Evolutionary conservation across 441 rosid species (phyloP).

Genomic region (Adansonia gregorii): DNA sequence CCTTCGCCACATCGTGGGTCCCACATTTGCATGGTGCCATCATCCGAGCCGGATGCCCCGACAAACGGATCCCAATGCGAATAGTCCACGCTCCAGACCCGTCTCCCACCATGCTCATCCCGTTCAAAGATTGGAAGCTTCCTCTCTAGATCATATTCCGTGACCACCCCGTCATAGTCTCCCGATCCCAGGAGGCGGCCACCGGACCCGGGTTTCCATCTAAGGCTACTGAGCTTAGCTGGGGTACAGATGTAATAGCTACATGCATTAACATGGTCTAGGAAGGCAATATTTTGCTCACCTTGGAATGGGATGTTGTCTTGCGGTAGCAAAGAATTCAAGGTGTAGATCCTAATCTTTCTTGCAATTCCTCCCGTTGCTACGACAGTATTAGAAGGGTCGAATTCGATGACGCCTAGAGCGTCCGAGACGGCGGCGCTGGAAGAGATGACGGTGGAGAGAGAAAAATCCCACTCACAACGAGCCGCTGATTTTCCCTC

Average conservation of each 20-base stretch:
- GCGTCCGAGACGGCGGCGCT: conserved; percentile 51
- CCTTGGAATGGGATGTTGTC: not conserved
- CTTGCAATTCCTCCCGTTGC: conserved; percentile 90
- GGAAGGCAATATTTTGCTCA: not conserved
- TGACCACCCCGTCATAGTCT: conserved; percentile 92
- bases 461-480: conserved; percentile 74
- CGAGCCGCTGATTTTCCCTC: conserved; percentile 27
- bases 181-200: conserved; percentile 75
- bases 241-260: conserved; percentile 72
- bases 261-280: conserved; percentile 58
- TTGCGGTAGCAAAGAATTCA: conserved; percentile 43
- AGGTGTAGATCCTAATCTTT: conserved; percentile 65
- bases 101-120: conserved; percentile 90
- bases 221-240: conserved; percentile 81
- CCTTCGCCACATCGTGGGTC: conserved; percentile 60
- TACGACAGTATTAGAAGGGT: conserved; percentile 49
- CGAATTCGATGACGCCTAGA: conserved; percentile 75
- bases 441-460: conserved; percentile 50
- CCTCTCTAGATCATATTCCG: conserved; percentile 74
- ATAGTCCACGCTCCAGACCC: conserved; percentile 90
- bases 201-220: conserved; percentile 64
- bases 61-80: conserved; percentile 48
- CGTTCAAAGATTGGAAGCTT: conserved; percentile 68
- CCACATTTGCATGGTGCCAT: conserved; percentile 89
- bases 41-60: conserved; percentile 87